Evolutionary conservation across 2,329 filamentous ascomycete genomes (phyloP).

Genomic region (Hypoxylon sp.): DNA sequence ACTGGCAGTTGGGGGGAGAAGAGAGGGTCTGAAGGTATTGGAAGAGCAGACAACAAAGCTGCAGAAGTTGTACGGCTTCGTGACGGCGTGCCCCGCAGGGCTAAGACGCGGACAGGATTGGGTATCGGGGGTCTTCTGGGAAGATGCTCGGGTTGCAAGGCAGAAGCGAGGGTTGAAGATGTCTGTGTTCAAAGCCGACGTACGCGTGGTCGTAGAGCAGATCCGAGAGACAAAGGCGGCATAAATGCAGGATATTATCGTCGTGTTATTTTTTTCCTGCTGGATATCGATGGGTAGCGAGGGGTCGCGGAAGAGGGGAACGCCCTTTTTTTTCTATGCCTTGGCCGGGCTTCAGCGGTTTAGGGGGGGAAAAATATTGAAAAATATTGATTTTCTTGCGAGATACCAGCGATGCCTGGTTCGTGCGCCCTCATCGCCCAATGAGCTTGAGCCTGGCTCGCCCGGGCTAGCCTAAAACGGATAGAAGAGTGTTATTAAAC

Average conservation of each 20-base stretch:
- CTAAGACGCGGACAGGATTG: slow-evolving; percentile 31
- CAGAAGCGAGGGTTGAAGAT: neutral
- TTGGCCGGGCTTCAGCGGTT: no score
- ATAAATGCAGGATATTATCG: no score
- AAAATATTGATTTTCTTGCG: neutral
- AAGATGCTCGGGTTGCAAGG: neutral
- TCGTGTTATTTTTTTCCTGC: slow-evolving; percentile 20
- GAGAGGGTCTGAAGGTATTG: no score
- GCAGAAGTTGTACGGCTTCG: slow-evolving; percentile 21
- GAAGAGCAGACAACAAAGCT: slow-evolving; percentile 7
- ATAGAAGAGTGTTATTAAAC: no score
- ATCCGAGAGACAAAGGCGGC: slow-evolving; percentile 15
- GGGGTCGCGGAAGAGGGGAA: slow-evolving; percentile 37
- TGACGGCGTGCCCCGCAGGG: slow-evolving; percentile 38
- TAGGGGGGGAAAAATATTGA: no score
- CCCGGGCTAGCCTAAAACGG: neutral
- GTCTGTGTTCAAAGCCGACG: neutral
- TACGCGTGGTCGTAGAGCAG: slow-evolving; percentile 8
- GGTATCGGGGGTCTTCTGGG: slow-evolving; percentile 3
- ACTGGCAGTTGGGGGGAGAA: neutral
- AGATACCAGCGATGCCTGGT: no score
- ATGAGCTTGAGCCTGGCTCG: no score
- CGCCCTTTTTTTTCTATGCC: slow-evolving; percentile 11
- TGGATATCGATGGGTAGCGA: slow-evolving; percentile 26
- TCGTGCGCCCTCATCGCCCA: neutral